phyloP scores from a whole-genome alignment of 2,329 filamentous ascomycete genomes.

The Pezicula rhizophila region DNA sequence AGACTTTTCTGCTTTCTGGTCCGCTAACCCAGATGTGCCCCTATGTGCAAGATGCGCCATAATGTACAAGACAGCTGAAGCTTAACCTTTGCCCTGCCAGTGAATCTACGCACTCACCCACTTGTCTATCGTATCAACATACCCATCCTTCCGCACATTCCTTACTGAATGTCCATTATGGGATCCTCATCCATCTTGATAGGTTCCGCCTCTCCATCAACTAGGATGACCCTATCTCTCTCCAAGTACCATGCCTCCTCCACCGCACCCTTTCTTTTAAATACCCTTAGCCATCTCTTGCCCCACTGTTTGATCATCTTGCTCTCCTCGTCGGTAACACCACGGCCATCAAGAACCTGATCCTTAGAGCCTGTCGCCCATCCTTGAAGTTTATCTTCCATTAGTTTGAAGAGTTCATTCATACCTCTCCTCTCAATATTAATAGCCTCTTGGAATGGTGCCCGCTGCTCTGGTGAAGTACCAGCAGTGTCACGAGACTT shows the following conservation, averaged over 20 bases:
- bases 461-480: conserved; percentile 42
- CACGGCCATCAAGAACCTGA: conserved; percentile 63
- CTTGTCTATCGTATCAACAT: too few relatives aligned
- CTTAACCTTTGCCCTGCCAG: too few relatives aligned
- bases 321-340: conserved; percentile 52
- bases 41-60: too few relatives aligned
- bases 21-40: too few relatives aligned
- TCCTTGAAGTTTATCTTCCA: conserved; percentile 69
- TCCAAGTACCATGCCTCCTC: conserved; percentile 64
- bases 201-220: not conserved
- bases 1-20: too few relatives aligned
- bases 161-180: too few relatives aligned
- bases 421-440: conserved; percentile 66
- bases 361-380: conserved; percentile 72
- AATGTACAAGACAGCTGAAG: too few relatives aligned
- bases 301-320: conserved; percentile 74
- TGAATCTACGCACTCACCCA: too few relatives aligned
- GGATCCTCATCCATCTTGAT: conserved; percentile 8
- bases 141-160: too few relatives aligned
- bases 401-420: conserved; percentile 71
- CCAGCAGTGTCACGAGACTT: conserved; percentile 52
- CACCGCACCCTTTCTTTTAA: conserved; percentile 73
- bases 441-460: conserved; percentile 54
- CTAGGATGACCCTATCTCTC: conserved; percentile 22
- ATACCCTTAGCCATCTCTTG: conserved; percentile 78